phyloP scores from a whole-genome alignment of 495 filamentous ascomycete species.

The Hyaloscypha variabilis region DNA sequence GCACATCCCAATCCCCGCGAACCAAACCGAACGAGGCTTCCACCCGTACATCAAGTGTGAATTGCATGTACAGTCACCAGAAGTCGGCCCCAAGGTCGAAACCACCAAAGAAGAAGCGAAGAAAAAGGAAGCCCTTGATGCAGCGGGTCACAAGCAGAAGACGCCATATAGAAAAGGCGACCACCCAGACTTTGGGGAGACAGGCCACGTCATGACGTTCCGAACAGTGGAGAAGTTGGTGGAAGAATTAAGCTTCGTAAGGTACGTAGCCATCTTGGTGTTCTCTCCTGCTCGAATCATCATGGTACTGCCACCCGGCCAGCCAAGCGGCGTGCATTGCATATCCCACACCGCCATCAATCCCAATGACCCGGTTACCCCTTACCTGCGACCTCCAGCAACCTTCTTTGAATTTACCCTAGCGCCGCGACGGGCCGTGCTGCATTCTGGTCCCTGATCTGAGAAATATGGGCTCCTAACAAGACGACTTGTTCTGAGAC shows the following conservation, averaged over 20 bases:
- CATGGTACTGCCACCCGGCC: background rate
- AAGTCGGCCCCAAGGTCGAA: slow-evolving; percentile 40
- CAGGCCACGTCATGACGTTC: slow-evolving; percentile 60
- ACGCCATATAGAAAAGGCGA: slow-evolving; percentile 62
- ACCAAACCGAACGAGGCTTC: slow-evolving; percentile 33
- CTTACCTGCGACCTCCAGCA: background rate
- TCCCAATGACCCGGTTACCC: slow-evolving; percentile 13
- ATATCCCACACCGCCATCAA: slow-evolving; percentile 13
- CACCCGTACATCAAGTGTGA: slow-evolving; percentile 66
- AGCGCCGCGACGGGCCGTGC: background rate
- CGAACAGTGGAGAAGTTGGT: slow-evolving; percentile 63
- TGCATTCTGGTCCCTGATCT: background rate
- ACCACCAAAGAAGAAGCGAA: slow-evolving; percentile 23
- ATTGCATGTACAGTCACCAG: slow-evolving; percentile 73
- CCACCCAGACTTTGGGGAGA: slow-evolving; percentile 70
- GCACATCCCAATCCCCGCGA: slow-evolving; percentile 48
- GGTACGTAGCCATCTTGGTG: slow-evolving; percentile 47
- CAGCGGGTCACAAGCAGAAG: slow-evolving; percentile 68
- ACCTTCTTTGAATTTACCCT: background rate
- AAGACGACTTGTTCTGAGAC: background rate
- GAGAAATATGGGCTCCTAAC: background rate
- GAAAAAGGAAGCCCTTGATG: slow-evolving; percentile 39
- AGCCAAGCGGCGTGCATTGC: background rate
- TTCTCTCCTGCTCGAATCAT: slow-evolving; percentile 2
- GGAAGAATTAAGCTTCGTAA: slow-evolving; percentile 78